Evolutionary conservation across 2,329 filamentous ascomycete species (phyloP).

Genomic region (Cladosporium colombiae): DNA sequence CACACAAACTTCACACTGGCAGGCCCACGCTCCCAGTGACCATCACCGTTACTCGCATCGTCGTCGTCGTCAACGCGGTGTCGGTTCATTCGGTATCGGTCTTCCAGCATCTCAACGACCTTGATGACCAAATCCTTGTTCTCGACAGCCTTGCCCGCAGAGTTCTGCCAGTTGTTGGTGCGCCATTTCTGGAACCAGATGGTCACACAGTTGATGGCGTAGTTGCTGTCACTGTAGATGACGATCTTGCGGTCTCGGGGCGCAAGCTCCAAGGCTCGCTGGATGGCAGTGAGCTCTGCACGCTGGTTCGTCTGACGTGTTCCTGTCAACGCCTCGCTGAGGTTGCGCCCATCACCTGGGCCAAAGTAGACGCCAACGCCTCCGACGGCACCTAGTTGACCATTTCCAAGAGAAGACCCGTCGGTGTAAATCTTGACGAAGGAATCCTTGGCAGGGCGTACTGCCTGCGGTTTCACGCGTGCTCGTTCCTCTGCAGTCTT

Average conservation of each 20-base stretch:
- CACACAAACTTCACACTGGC: constrained; percentile 66
- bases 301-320: constrained; percentile 87
- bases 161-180: constrained; percentile 75
- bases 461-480: constrained; percentile 49
- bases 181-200: constrained; percentile 81
- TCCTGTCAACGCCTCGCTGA: constrained; percentile 76
- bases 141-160: constrained; percentile 69
- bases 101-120: constrained; percentile 69
- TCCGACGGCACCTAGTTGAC: constrained; percentile 54
- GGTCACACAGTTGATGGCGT: constrained; percentile 86
- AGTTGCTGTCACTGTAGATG: constrained; percentile 87
- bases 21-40: constrained; percentile 37
- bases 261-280: constrained; percentile 76
- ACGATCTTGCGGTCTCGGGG: constrained; percentile 67
- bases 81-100: constrained; percentile 42
- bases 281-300: constrained; percentile 87
- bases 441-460: constrained; percentile 44
- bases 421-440: constrained; percentile 64
- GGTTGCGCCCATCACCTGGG: constrained; percentile 54
- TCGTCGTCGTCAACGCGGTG: constrained; percentile 50
- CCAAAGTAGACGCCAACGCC: constrained; percentile 68
- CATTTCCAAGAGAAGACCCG: constrained; percentile 62
- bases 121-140: constrained; percentile 82
- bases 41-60: constrained; percentile 22
- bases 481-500: constrained; percentile 53